Evolutionary conservation across 805 yeast species (phyloP), one percentile per base, ranked within the genome.

Genomic region (Saccharomycopsis olivae): DNA sequence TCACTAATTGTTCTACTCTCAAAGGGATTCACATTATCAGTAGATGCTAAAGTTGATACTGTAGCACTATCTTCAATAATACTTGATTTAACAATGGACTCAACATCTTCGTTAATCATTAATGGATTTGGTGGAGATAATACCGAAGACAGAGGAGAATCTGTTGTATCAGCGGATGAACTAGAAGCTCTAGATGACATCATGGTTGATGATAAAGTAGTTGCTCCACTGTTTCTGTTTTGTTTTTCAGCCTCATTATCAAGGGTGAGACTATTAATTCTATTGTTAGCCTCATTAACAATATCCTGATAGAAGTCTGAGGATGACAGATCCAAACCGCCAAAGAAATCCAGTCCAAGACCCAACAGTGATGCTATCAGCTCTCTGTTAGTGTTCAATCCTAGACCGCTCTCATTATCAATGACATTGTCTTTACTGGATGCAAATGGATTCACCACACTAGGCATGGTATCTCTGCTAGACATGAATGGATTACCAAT

Each of bases 211-310:
- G 36, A 33, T 13, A 19, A 10, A 5, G n/a, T 9, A n/a, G 6
- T n/a, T 10, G 6, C 15, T 8, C 5, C n/a, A 31, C 5, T 11
- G 16, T 31, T 31, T 5, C 24, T 15, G 16, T 31, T 31, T 9
- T 19, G 5, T 5, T 31, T 31, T 5, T 13, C 30, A 28, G 10
- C n/a, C n/a, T 9, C 9, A 8, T 10, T 10, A 28, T 29, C 35
- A 20, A 30, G 6, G 6, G 28, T 13, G 20, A 39, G 23, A 16
- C 25, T 21, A 31, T 29, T 38, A 31, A 41, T 37, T 18, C 45
- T 16, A 11, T n/a, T 16, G 9, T 10, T 34, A 8, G 45, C 41
- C 23, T 41, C 45, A 14, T 19, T 38, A 19, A 41, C 41, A 37
- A 38, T 33, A 14, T 41, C 45, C 17, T 23, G 23, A 3, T 33